A percentile compares a stretch with the other conserved stretches of the same genome.
phyloP scores from a whole-genome alignment of 805 yeast species.

The Candida arabinofermentans region DNA sequence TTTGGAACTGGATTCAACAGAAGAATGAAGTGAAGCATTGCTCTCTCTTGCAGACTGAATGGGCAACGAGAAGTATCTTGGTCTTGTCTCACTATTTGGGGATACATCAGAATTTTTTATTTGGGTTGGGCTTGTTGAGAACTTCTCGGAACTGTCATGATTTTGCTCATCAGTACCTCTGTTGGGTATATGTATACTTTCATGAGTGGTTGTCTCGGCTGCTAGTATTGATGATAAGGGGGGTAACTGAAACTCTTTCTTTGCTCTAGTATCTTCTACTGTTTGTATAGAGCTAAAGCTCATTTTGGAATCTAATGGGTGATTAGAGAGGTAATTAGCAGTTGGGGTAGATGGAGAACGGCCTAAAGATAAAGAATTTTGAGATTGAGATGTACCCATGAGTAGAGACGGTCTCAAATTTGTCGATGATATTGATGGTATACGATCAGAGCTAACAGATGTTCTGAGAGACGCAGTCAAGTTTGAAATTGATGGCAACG shows the following conservation, averaged over 20 bases:
- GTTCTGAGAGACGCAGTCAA: conserved; percentile 13
- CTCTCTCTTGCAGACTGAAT: neutral
- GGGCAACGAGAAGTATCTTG: conserved; percentile 6
- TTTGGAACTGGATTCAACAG: neutral
- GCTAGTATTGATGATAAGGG: conserved; percentile 17
- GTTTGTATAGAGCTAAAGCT: conserved; percentile 2
- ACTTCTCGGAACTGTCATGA: neutral
- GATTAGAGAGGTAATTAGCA: neutral
- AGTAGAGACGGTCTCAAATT: neutral
- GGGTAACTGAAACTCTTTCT: conserved; percentile 15
- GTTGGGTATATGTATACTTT: too few species aligned
- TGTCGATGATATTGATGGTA: neutral
- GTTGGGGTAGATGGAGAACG: conserved; percentile 1
- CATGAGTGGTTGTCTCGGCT: neutral
- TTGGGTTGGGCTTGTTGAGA: neutral
- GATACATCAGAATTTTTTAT: neutral
- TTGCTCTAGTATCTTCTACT: conserved; percentile 4
- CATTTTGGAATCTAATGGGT: neutral
- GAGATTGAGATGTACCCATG: neutral
- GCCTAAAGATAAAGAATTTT: neutral
- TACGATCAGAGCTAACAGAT: neutral
- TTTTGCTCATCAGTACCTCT: too few species aligned
- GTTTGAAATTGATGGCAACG: conserved; percentile 18
- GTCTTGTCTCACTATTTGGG: neutral
- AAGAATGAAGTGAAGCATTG: neutral